Base-by-base conservation (phyloP, 2,329 filamentous ascomycete genomes). In the Teratosphaeria destructans region DNA sequence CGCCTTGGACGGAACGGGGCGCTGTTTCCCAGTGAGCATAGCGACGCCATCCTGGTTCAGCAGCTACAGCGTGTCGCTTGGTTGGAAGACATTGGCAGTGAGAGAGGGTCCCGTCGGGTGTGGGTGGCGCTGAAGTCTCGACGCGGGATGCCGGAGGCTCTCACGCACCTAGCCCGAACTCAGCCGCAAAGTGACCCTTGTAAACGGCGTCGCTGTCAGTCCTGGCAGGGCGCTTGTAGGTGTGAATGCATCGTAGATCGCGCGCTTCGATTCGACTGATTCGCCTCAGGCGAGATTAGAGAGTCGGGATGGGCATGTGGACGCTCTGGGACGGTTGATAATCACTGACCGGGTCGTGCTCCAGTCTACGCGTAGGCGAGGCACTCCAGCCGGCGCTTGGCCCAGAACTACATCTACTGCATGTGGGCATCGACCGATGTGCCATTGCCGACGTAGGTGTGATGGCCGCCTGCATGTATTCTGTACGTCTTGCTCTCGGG, bases 1-100 rank as follows among this genome's bases (percentile, higher is more conserved):
- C 34, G 65, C 70, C 58, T 66, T 68, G 19, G 72, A 74, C 55
- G 73, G 72, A 56, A 70, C 69, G 54, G 68, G 71, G 62, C 70
- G 70, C 53, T 65, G 62, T 60, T 62, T 62, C 52, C 62, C 63
- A 55, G 54, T 58, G 61, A 70, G 67, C 70, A 72, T 72, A 58
- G 63, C 65, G 64, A 65, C 56, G 65, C 65, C 67, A 68, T 69
- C 55, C 23, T 37, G 3, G 27, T 52, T 2, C 11, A 29, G 23
- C 23, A 4, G 32, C 23, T 14, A 29, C 27, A 19, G n/a, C 23
- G 5, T 26, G 26, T 52, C 23, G 8, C 55, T 58, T 32, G 32
- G 23, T 16, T 12, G 49, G 32, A 52, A 58, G 72, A n/a, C 70
- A 76, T 56, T 19, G 43, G 4, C 37, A 49, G 19, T 26, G 43